phyloP scores from a whole-genome alignment of 2,329 filamentous ascomycete genomes.

The Trichoderma gracile region DNA sequence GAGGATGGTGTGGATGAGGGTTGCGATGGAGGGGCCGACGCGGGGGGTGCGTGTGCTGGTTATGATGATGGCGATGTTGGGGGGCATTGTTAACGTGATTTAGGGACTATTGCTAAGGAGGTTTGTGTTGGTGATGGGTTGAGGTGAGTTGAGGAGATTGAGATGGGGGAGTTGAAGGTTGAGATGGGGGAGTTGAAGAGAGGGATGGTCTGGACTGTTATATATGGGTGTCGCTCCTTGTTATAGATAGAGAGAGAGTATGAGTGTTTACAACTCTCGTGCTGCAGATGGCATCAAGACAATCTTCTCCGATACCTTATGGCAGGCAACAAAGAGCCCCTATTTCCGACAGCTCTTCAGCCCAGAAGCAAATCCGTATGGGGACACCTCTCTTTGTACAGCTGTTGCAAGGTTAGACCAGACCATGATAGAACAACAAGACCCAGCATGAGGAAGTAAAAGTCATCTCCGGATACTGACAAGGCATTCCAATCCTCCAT shows the following conservation, averaged over 20 bases:
- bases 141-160: no score
- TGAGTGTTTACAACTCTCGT: no score
- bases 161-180: not conserved
- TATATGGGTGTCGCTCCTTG: no score
- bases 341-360: not conserved
- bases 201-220: not conserved
- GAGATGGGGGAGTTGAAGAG: not conserved
- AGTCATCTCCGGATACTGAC: no score
- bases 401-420: not conserved
- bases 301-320: not conserved
- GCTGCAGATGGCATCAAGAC: no score
- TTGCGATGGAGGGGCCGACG: slow-evolving; percentile 17
- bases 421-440: not conserved
- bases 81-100: slow-evolving; percentile 20
- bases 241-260: not conserved
- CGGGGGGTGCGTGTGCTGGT: slow-evolving; percentile 22
- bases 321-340: not conserved
- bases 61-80: slow-evolving; percentile 24
- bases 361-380: not conserved
- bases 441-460: no score
- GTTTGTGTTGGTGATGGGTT: not conserved
- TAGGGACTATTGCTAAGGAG: no score
- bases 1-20: slow-evolving; percentile 7
- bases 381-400: not conserved
- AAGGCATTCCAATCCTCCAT: not conserved